Conservation (phyloP, 1,139 yeast genomes). For the Geotrichum reessii region DNA sequence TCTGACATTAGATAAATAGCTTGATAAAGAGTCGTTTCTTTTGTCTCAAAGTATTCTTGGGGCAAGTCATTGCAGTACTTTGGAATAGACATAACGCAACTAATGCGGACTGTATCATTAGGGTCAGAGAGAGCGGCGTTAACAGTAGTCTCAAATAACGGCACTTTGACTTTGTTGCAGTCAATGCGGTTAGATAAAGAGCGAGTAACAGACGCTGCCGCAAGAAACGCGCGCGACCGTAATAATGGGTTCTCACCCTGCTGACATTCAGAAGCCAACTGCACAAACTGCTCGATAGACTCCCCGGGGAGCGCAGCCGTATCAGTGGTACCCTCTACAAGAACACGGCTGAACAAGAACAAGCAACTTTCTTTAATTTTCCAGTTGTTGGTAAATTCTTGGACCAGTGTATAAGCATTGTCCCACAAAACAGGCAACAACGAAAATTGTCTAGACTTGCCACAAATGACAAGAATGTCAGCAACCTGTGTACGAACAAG, state of each 20-base stretch:
- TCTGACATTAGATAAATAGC: slow-evolving; percentile 46
- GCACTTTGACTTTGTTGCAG: slow-evolving; percentile 15
- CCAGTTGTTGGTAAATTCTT: slow-evolving; percentile 10
- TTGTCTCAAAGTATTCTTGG: slow-evolving; percentile 17
- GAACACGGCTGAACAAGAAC: slow-evolving; percentile 17
- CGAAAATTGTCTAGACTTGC: slow-evolving; percentile 15
- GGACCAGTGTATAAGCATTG: slow-evolving; percentile 5
- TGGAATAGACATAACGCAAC: slow-evolving; percentile 25
- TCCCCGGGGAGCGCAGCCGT: slow-evolving; percentile 18
- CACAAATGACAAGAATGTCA: slow-evolving; percentile 21
- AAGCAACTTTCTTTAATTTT: slow-evolving; percentile 21
- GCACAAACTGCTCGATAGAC: slow-evolving; percentile 17
- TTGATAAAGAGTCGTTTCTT: slow-evolving; percentile 16
- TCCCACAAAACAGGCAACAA: slow-evolving; percentile 14
- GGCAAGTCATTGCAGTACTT: slow-evolving; percentile 20
- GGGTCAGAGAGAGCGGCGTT: slow-evolving; percentile 20
- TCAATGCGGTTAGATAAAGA: slow-evolving; percentile 18
- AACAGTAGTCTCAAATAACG: slow-evolving; percentile 22
- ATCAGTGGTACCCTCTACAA: slow-evolving; percentile 19
- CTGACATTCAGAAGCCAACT: slow-evolving; percentile 15
- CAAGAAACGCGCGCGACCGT: slow-evolving; percentile 26
- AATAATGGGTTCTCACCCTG: slow-evolving; percentile 19
- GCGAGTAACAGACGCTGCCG: slow-evolving; percentile 23
- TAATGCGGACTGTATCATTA: slow-evolving; percentile 22
- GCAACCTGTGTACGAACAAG: slow-evolving; percentile 27